Base-by-base conservation (phyloP, 371 early-diverging fungal genomes). In the Lichtheimia corymbifera region DNA sequence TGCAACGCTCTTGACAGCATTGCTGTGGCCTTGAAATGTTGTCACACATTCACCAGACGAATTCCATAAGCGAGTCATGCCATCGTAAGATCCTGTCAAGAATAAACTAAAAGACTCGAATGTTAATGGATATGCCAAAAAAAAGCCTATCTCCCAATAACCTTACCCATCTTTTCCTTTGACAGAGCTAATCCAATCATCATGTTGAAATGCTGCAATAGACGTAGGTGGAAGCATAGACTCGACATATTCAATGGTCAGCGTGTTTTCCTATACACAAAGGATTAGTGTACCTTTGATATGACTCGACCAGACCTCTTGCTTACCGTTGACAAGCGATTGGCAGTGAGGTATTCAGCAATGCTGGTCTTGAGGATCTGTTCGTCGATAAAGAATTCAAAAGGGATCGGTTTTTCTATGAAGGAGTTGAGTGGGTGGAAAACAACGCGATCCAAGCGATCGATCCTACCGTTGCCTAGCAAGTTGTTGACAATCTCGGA, bases 181-280 rank as follows among this genome's bases (percentile, higher is more conserved):
- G 1, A 96, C 89, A 40, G 89, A 83, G 60, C 91, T 87, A 62
- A 97, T 89, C 97, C 97, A 97, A 72, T 97, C 97, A 65, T 96
- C 96, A 62, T 94, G 95, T 65, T 92, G 85, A 63, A 83, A 90
- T 9, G 91, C 77, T 15, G 90, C 82, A 25, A 92, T 62, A 20
- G 87, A 85, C 17, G 81, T 82, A 15, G 97, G 97, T 20, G 96
- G 96, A 40, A 91, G 83, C 83, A 90, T 86, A 1, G 93, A 89
- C 71, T 94, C 92, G 41, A 96, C 87, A 81, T 93, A 96, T 77
- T 97, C 95, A 28, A 97, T 75, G n/a, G 84, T 87, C 53, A 97
- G 67, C 5, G 91, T 71, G 59, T 92, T 91, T 86, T 97, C 97
- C 87, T 86, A 62, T 51, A 49, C 7, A 17, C 22, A 5, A n/a